Percentiles rank a stretch among this genome's conserved stretches.
These are phyloP conservation scores for Mycena pura DNA, from an alignment of 768 basidiomycete species.

Conservation along the genomic window DNA sequence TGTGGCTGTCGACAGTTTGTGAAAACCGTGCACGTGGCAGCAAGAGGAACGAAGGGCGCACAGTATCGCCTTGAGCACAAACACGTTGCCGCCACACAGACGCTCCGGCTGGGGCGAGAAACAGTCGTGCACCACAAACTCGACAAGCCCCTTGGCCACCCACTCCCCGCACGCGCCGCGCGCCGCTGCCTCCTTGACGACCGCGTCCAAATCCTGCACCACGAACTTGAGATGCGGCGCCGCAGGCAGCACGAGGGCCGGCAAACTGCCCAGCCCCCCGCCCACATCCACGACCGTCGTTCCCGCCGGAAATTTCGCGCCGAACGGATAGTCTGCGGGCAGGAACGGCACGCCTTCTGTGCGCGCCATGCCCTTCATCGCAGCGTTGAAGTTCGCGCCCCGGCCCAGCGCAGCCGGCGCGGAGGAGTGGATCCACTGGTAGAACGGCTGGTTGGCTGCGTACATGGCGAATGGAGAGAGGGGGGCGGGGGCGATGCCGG, in stretches of 20 bases:
- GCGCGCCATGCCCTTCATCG: slow-evolving; percentile 14
- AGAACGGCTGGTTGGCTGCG: slow-evolving; percentile 2
- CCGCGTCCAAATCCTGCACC: slow-evolving; percentile 11
- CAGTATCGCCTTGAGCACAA: slow-evolving; percentile 18
- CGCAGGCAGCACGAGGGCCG: slow-evolving; percentile 7
- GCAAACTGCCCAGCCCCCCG: slow-evolving; percentile 13
- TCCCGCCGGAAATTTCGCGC: slow-evolving; percentile 1
- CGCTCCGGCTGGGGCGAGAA: slow-evolving; percentile 11
- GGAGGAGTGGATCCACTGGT: slow-evolving; percentile 15
- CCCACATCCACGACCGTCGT: slow-evolving; percentile 15
- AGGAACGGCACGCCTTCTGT: slow-evolving; percentile 17
- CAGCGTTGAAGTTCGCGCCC: slow-evolving; percentile 14
- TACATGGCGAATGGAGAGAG: slow-evolving; percentile 14
- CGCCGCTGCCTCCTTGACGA: slow-evolving; percentile 5
- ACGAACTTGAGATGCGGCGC: slow-evolving; percentile 8
- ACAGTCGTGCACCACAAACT: slow-evolving; percentile 13
- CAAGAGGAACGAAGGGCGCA: neutral
- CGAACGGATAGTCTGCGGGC: slow-evolving; percentile 14
- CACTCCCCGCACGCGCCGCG: neutral
- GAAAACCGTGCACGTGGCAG: neutral
- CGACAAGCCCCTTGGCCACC: slow-evolving; percentile 8
- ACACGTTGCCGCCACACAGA: slow-evolving; percentile 3
- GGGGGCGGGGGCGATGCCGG: neutral
- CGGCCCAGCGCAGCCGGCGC: neutral
- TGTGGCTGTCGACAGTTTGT: slow-evolving; percentile 7